phyloP scores from a whole-genome alignment of 768 basidiomycete genomes.

The Suillus cothurnatus region DNA sequence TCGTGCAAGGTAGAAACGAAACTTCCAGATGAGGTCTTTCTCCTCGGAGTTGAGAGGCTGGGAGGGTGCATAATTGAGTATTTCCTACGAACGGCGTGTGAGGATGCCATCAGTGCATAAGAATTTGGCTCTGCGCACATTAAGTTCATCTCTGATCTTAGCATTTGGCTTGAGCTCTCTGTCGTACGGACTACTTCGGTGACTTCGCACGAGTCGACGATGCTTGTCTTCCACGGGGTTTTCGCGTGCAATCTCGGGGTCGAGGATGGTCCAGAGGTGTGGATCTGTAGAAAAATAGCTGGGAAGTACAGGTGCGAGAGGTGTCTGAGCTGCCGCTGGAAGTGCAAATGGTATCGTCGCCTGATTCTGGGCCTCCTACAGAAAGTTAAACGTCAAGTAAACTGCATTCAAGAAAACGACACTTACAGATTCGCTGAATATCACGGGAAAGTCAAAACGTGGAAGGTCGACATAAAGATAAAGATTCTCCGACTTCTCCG shows the following conservation, averaged over 20 bases:
- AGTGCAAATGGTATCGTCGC: conserved; percentile 46
- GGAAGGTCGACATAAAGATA: conserved; percentile 96
- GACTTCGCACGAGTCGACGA: conserved; percentile 89
- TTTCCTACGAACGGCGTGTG: conserved; percentile 53
- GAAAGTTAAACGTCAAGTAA: background rate
- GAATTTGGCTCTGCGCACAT: conserved; percentile 49
- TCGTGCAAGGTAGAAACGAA: conserved; percentile 93
- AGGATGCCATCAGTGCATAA: background rate
- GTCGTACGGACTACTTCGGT: conserved; percentile 93
- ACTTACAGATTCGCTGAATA: conserved; percentile 88
- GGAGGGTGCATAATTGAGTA: conserved; percentile 90
- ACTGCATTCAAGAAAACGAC: background rate
- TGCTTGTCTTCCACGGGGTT: conserved; percentile 99
- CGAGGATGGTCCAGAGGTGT: conserved; percentile 84
- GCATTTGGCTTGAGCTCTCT: conserved; percentile 96
- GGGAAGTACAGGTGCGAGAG: conserved; percentile 42
- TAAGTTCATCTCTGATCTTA: conserved; percentile 90
- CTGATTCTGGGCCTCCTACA: conserved; percentile 42
- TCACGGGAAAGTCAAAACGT: conserved; percentile 95
- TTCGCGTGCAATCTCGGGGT: conserved; percentile 88
- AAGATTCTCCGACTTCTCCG: conserved; percentile 90
- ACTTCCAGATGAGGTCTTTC: conserved; percentile 98
- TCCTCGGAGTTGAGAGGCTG: conserved; percentile 86
- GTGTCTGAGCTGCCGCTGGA: conserved; percentile 44
- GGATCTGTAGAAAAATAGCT: conserved; percentile 61